Percentiles rank a stretch among this genome's conserved stretches.
phyloP scores from a whole-genome alignment of 345 rosid species.

The Erodium maritimum region DNA sequence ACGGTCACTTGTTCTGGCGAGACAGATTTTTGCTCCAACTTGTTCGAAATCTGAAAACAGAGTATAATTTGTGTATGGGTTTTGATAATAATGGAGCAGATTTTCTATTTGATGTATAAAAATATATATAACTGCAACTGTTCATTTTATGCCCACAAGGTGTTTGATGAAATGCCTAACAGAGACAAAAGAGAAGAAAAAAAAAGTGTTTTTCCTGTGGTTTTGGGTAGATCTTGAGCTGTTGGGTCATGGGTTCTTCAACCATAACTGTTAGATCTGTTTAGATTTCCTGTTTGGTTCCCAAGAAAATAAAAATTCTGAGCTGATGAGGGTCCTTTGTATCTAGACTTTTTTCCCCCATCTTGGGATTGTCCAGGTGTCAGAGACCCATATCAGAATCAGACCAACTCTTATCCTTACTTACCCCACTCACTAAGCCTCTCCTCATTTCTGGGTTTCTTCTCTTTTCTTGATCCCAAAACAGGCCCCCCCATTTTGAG shows the following conservation, averaged over 20 bases:
- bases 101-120: too few relatives aligned
- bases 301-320: neutral
- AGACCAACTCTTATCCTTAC: too few relatives aligned
- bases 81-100: too few relatives aligned
- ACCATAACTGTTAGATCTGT: slow-evolving; percentile 32
- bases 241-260: slow-evolving; percentile 6
- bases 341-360: slow-evolving; percentile 20
- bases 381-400: slow-evolving; percentile 24
- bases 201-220: neutral
- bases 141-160: slow-evolving; percentile 1
- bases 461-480: neutral
- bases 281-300: neutral
- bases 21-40: too few relatives aligned
- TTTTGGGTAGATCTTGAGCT: neutral
- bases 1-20: too few relatives aligned
- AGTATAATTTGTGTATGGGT: too few relatives aligned
- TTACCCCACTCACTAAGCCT: neutral
- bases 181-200: neutral
- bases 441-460: slow-evolving; percentile 3
- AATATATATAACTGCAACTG: neutral
- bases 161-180: slow-evolving; percentile 8
- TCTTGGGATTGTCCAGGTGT: slow-evolving; percentile 21
- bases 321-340: slow-evolving; percentile 33
- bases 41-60: too few relatives aligned
- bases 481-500: too few relatives aligned